These are phyloP conservation scores for Aspergillus sparsus DNA, from an alignment of 495 filamentous ascomycete genomes.

Conservation along the genomic window DNA sequence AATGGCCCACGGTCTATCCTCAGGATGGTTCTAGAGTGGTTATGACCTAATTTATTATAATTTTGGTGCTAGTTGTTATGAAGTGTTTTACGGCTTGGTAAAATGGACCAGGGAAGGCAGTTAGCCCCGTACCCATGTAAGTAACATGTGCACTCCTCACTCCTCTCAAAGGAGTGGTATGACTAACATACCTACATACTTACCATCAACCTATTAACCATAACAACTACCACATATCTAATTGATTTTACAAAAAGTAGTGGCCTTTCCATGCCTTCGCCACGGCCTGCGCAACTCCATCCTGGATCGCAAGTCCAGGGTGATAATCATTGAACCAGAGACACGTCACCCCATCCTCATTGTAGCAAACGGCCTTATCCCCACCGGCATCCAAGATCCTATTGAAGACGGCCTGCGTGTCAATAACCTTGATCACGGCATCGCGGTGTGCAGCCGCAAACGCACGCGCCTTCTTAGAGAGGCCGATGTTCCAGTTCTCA, in stretches of 20 bases:
- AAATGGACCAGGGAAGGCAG: too few relatives aligned
- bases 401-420: conserved; percentile 17
- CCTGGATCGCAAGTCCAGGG: conserved; percentile 16
- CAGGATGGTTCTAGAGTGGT: too few relatives aligned
- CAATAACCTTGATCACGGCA: conserved; percentile 11
- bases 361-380: conserved; percentile 13
- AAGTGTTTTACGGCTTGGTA: too few relatives aligned
- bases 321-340: conserved; percentile 22
- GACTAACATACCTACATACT: too few relatives aligned
- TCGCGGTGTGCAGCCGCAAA: conserved; percentile 3
- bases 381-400: conserved; percentile 9
- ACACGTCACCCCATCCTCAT: conserved; percentile 14
- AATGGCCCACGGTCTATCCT: too few relatives aligned
- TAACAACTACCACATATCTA: not conserved
- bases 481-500: conserved; percentile 11
- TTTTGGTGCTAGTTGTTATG: too few relatives aligned
- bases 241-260: conserved; percentile 1
- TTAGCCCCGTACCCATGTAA: too few relatives aligned
- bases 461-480: not conserved
- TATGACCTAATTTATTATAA: too few relatives aligned
- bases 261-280: conserved; percentile 10
- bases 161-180: too few relatives aligned
- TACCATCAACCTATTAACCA: too few relatives aligned
- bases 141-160: too few relatives aligned
- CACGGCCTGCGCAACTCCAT: conserved; percentile 17